phyloP scores from a whole-genome alignment of 2,329 filamentous ascomycete species.

The Cercospora citrullina region DNA sequence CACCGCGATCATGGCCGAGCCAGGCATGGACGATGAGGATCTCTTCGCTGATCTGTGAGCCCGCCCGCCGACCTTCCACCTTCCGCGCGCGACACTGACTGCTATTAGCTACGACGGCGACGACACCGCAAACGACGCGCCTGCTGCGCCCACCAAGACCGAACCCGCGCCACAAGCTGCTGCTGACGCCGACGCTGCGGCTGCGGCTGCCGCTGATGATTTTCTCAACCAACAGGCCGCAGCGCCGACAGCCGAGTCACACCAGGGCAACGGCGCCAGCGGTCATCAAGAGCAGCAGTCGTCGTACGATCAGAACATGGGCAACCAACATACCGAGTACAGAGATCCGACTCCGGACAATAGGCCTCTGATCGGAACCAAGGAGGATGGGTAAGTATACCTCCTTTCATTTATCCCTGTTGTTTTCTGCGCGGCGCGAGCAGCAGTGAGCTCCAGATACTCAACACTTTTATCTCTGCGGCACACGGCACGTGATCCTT shows the following conservation, averaged over 20 bases:
- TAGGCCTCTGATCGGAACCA: slow-evolving; percentile 64
- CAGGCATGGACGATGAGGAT: slow-evolving; percentile 80
- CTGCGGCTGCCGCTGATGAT: slow-evolving; percentile 12
- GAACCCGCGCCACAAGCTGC: slow-evolving; percentile 25
- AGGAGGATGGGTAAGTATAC: slow-evolving; percentile 83
- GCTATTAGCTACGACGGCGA: slow-evolving; percentile 52
- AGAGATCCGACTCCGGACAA: slow-evolving; percentile 41
- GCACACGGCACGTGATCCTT: not conserved
- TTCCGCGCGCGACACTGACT: slow-evolving; percentile 14
- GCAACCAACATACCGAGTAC: slow-evolving; percentile 33
- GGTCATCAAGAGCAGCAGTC: slow-evolving; percentile 27
- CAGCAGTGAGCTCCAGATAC: not conserved
- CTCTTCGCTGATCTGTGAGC: slow-evolving; percentile 92
- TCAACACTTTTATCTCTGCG: not conserved
- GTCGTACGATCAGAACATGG: slow-evolving; percentile 32
- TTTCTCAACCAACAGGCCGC: slow-evolving; percentile 9
- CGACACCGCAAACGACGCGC: slow-evolving; percentile 56
- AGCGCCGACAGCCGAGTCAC: slow-evolving; percentile 22
- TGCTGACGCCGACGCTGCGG: slow-evolving; percentile 16
- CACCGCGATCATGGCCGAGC: slow-evolving; percentile 67
- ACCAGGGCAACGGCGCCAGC: slow-evolving; percentile 28
- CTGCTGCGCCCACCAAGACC: slow-evolving; percentile 21
- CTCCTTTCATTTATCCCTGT: slow-evolving; percentile 1
- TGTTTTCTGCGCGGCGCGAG: slow-evolving; percentile 15
- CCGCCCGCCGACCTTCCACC: not conserved